These are phyloP conservation scores for Trametes maxima DNA, from an alignment of 768 basidiomycete genomes.

Conservation along the genomic window DNA sequence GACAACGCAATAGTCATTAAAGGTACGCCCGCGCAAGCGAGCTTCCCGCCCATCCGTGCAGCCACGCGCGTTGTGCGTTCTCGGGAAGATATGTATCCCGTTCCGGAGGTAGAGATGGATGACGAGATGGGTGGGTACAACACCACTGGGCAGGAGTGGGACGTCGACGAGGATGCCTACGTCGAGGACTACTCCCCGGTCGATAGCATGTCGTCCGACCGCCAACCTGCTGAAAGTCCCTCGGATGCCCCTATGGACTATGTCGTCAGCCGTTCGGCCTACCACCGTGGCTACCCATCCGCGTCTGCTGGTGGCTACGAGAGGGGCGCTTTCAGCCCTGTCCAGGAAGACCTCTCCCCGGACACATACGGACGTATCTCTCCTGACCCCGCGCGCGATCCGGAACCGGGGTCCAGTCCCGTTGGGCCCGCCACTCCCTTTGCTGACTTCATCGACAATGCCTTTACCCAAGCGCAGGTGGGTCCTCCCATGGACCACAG, in stretches of 20 bases:
- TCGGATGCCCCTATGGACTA: conserved; percentile 29
- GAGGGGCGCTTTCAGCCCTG: conserved; percentile 58
- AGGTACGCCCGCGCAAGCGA: conserved; percentile 83
- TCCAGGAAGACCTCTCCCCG: conserved; percentile 68
- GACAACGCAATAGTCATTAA: conserved; percentile 81
- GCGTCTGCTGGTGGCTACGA: conserved; percentile 22
- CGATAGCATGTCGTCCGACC: conserved; percentile 28
- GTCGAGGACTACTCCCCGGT: conserved; percentile 36
- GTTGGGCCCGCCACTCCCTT: conserved; percentile 78
- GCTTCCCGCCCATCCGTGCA: conserved; percentile 68
- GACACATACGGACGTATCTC: conserved; percentile 58
- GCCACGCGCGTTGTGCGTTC: background rate
- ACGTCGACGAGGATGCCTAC: conserved; percentile 41
- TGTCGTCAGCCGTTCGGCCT: conserved; percentile 3
- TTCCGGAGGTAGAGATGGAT: conserved; percentile 40
- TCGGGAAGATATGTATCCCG: conserved; percentile 18
- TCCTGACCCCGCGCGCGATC: conserved; percentile 51
- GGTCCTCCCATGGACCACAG: conserved; percentile 3
- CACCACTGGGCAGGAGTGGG: conserved; percentile 35
- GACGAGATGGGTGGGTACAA: conserved; percentile 48
- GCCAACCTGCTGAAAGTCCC: background rate
- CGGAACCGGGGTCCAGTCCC: conserved; percentile 65
- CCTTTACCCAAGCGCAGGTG: conserved; percentile 47
- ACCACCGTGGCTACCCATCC: conserved; percentile 9
- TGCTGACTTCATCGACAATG: conserved; percentile 74